Evolutionary conservation across 345 rosid species (phyloP), one percentile per base, ranked within the genome.

Genomic region (Rhodamnia argentea): DNA sequence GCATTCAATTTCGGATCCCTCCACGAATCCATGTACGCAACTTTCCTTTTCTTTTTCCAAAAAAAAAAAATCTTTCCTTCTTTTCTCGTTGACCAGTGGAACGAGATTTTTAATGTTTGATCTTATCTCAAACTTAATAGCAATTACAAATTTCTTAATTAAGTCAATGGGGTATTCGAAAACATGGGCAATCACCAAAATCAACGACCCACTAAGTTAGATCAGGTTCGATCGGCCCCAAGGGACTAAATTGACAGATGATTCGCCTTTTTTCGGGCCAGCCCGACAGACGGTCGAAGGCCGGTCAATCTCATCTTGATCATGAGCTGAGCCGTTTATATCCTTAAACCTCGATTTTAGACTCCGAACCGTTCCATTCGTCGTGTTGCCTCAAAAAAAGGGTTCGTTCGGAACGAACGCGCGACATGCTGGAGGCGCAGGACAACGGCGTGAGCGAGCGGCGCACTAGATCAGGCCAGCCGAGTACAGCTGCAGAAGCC

Each of bases 231-330:
- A 11, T 5, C 1, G 4, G 22, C 75, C 10, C 10, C 3, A 2
- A 14, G 15, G 1, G 75, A 59, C 6, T 5, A 15, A 59, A n/a
- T n/a, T 57, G 27, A 7, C 15, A n/a, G 12, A 59, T 13, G 5
- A 14, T 59, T 27, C 9, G 14, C 9, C 18, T 14, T 13, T 5
- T n/a, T 4, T 6, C 13, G 15, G 15, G 32, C 8, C 3, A 26
- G 27, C 64, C 1, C 1, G 0, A 59, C 12, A 4, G 5, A n/a
- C 15, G 5, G 5, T 14, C 1, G 27, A 13, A 29, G 14, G 1
- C 5, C 5, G 16, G 0, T n/a, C 27, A 4, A 60, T 60, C 7
- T n/a, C 27, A 62, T 29, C 15, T 62, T 29, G 40, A 29, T 62
- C 22, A 3, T 0, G 10, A 62, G 11, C 10, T 1, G 10, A 27